phyloP scores from a whole-genome alignment of 495 filamentous ascomycete species.

The Daldinia vernicosa region DNA sequence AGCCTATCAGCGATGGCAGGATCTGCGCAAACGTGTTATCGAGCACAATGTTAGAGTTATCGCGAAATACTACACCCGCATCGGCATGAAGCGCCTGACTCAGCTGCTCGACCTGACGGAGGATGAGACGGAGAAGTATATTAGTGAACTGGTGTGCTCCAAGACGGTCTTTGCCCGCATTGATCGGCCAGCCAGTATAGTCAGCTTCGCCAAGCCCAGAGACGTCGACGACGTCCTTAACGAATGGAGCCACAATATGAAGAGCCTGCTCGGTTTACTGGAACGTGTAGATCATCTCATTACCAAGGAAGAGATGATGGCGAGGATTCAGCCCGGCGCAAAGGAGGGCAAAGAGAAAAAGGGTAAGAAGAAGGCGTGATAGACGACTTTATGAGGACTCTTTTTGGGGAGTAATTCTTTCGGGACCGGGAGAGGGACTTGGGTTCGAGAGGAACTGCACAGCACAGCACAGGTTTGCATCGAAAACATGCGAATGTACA shows the following conservation, averaged over 20 bases:
- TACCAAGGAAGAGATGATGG: slow-evolving; percentile 99
- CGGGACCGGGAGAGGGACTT: slow-evolving; percentile 26
- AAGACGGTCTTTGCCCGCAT: slow-evolving; percentile 99
- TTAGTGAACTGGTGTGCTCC: slow-evolving; percentile 90
- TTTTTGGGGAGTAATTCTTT: slow-evolving; percentile 23
- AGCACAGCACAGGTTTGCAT: slow-evolving; percentile 36
- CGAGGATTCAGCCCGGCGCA: slow-evolving; percentile 79
- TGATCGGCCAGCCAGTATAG: slow-evolving; percentile 88
- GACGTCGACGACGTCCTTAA: slow-evolving; percentile 98
- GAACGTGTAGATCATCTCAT: slow-evolving; percentile 98
- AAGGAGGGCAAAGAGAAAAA: slow-evolving; percentile 48
- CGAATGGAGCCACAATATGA: slow-evolving; percentile 99
- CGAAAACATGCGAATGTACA: slow-evolving; percentile 45
- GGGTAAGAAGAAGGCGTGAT: slow-evolving; percentile 48
- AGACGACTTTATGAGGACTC: slow-evolving; percentile 23
- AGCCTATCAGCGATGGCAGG: slow-evolving; percentile 84
- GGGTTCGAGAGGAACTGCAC: slow-evolving; percentile 24
- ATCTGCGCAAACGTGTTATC: slow-evolving; percentile 96
- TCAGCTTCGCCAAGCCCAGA: slow-evolving; percentile 91
- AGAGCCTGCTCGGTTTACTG: slow-evolving; percentile 88
- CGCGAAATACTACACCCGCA: slow-evolving; percentile 98
- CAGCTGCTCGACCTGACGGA: slow-evolving; percentile 89
- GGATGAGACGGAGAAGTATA: slow-evolving; percentile 97
- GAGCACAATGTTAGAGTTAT: slow-evolving; percentile 98
- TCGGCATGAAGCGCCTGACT: slow-evolving; percentile 87